Percentiles rank a stretch among this genome's conserved stretches.
Conservation (phyloP, 768 basidiomycete genomes). For the Ramaria sp. region DNA sequence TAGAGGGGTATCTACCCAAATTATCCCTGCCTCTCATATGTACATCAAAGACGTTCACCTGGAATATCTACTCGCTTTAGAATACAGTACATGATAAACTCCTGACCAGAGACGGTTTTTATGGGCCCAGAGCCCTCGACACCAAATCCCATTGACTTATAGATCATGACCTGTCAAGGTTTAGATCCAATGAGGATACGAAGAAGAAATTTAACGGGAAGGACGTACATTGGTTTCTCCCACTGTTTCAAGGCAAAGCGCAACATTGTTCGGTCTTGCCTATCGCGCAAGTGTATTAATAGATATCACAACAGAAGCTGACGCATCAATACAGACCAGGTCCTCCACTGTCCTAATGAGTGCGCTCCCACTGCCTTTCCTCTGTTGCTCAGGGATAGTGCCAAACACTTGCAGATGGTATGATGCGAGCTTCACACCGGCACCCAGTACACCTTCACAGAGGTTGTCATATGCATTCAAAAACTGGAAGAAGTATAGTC, state of each 20-base stretch:
- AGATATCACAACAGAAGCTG: not conserved
- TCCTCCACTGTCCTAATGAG: not conserved
- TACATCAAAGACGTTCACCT: too few relatives aligned
- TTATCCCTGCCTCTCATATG: too few relatives aligned
- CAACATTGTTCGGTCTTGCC: not conserved
- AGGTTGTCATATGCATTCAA: not conserved
- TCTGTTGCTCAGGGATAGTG: not conserved
- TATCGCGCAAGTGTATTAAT: too few relatives aligned
- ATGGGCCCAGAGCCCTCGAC: too few relatives aligned
- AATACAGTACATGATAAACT: too few relatives aligned
- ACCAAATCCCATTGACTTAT: not conserved
- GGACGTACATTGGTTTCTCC: not conserved
- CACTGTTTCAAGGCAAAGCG: not conserved
- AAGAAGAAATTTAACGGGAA: not conserved
- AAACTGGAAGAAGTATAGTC: not conserved
- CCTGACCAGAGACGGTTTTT: too few relatives aligned
- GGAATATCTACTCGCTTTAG: too few relatives aligned
- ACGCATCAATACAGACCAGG: not conserved
- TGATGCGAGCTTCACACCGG: not conserved
- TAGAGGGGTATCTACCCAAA: too few relatives aligned
- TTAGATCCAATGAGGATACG: not conserved
- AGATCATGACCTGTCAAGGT: not conserved
- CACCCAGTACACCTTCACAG: not conserved
- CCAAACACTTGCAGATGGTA: not conserved
- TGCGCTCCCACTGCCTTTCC: not conserved